A percentile compares a stretch with the other conserved stretches of the same genome.
Evolutionary conservation across 2,329 filamentous ascomycete species (phyloP).

Genomic region (Colletotrichum sp.): DNA sequence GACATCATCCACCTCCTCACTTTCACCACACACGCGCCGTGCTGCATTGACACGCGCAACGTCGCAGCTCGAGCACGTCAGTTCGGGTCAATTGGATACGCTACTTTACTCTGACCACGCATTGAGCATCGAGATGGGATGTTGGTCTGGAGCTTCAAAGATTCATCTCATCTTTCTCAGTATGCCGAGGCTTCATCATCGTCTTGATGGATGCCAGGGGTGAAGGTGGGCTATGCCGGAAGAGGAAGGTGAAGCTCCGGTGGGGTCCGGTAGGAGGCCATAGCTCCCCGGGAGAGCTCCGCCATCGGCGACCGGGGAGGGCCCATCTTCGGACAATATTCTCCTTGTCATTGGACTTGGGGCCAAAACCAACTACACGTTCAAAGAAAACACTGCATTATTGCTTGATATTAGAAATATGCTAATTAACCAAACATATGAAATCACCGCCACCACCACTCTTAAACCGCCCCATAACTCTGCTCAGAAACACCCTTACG

Average conservation of each 20-base stretch:
- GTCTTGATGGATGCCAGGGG: not conserved
- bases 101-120: not conserved
- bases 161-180: not conserved
- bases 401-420: not conserved
- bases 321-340: not conserved
- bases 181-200: not conserved
- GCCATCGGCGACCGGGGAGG: not conserved
- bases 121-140: not conserved
- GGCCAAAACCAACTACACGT: no score
- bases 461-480: not conserved
- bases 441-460: no score
- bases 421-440: not conserved
- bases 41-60: not conserved
- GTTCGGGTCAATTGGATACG: not conserved
- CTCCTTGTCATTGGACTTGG: not conserved
- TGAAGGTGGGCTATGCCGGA: not conserved
- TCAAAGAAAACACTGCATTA: accelerated
- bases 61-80: constrained; percentile 8
- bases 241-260: not conserved
- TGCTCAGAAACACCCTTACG: not conserved
- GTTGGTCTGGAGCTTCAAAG: not conserved
- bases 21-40: not conserved
- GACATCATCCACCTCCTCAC: constrained; percentile 19
- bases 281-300: not conserved
- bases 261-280: not conserved